Evolutionary conservation across 106 monocot genomes (phyloP), one percentile per base, ranked within the genome.

Genomic region (Platanthera zijinensis): DNA sequence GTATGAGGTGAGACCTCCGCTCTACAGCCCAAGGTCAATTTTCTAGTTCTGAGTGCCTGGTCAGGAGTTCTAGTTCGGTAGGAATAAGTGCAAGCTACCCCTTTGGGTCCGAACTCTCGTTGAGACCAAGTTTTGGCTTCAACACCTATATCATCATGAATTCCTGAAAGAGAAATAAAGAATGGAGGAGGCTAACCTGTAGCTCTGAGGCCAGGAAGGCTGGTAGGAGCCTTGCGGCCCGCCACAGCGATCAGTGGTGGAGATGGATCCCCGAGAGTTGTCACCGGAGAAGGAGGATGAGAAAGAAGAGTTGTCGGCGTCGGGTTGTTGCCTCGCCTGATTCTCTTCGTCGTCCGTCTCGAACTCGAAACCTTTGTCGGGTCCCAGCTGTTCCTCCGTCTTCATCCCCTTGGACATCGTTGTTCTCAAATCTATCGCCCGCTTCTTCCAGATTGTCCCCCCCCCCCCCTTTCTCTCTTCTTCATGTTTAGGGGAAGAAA

Each of bases 341-440:
- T 83, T 81, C 66, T 84, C 84, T 53, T 84, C 84, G 53, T 84
- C 87, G 54, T 84, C 87, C 7, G 73, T 81, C 74, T 82, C 81
- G 50, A 76, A 73, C 81, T 73, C 81, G 11, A 83, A 17, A n/a
- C 64, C 80, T 17, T 78, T 50, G 21, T 84, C 81, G 1, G 49
- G 78, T 45, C 78, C 75, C 57, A 83, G 48, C 19, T 87, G 78
- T 46, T 87, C 87, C 15, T 87, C 84, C 8, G 3, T 53, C 63
- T 84, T 80, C 83, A 84, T 71, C 68, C 18, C 25, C 13, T 48
- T 50, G 49, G 10, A 18, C 2, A 3, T 74, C 52, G 52, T 10
- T 53, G 21, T 11, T 49, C 21, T 8, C 50, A 8, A 51, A 50
- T 7, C 39, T 25, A 52, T 54, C 74, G 25, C 19, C 25, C 19